Conservation (phyloP, 257 asterid species). For the Linaria vulgaris region DNA sequence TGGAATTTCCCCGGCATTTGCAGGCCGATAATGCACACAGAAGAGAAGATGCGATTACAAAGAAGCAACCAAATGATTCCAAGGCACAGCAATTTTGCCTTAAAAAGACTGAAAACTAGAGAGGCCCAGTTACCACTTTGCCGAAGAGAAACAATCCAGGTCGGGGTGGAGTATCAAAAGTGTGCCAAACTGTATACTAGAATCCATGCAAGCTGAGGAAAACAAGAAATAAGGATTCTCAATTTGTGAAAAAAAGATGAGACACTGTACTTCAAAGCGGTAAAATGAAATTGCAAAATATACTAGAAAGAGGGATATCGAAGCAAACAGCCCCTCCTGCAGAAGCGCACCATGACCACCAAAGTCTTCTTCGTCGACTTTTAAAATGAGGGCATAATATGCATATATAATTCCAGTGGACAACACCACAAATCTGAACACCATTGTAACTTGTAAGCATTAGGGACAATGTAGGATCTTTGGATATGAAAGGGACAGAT, state of each 20-base stretch:
- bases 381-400: slow-evolving; percentile 68
- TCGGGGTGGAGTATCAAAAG: slow-evolving; percentile 49
- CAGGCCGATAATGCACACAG: slow-evolving; percentile 35
- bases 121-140: slow-evolving; percentile 11
- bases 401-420: slow-evolving; percentile 82
- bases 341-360: slow-evolving; percentile 96
- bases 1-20: slow-evolving; percentile 25
- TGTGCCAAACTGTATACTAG: slow-evolving; percentile 92
- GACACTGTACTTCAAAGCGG: neutral
- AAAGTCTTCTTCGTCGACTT: slow-evolving; percentile 89
- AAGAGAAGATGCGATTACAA: slow-evolving; percentile 27
- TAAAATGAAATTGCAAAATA: neutral
- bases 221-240: slow-evolving; percentile 13
- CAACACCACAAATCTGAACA: slow-evolving; percentile 61
- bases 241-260: slow-evolving; percentile 6
- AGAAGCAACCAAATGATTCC: slow-evolving; percentile 22
- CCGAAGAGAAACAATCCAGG: slow-evolving; percentile 14
- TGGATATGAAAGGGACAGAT: neutral
- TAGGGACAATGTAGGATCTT: slow-evolving; percentile 5
- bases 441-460: slow-evolving; percentile 20
- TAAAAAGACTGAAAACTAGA: slow-evolving; percentile 16
- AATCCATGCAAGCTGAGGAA: slow-evolving; percentile 83
- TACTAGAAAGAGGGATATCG: slow-evolving; percentile 89
- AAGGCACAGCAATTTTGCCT: slow-evolving; percentile 21
- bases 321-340: slow-evolving; percentile 94